Base-by-base conservation (phyloP, 441 rosid species). In the Populus hybrid region DNA sequence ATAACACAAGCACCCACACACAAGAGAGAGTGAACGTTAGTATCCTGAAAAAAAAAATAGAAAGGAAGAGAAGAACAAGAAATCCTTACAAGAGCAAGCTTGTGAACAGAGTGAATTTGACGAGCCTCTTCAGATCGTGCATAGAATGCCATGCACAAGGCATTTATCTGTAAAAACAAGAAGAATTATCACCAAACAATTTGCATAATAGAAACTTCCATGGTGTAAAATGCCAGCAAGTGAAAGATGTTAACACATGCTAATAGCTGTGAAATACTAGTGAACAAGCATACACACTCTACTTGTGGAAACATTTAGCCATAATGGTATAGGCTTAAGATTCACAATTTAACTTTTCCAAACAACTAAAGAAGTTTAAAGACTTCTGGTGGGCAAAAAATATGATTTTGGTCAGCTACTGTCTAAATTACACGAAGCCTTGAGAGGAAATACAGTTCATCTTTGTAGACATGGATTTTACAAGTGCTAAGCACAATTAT, bases 121-220 rank as follows among this genome's bases (percentile, higher is more conserved):
- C 94, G 95, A 74, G 98, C 93, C 85, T 93, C 99, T 87, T 94
- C 98, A 73, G 98, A 94, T 79, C 95, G 92, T 5, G 97, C 99
- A 84, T 90, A 94, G 86, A 97, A 97, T 78, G 99, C 99, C 98
- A 92, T 89, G 85, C 93, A 88, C 82, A 97, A 82, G 53, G 98
- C 97, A 77, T 92, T 89, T 86, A 97, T 91, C 99, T 97, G 80
- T 82, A 82, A 75, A 86, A 71, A 65, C 3, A 78, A 78, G 16
- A 79, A 81, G 4, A 80, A 75, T 30, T 40, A 30, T 32, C 5
- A 40, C 59, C 66, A 57, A 59, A 69, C 38, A 71, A 64, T 59
- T 28, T 67, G 38, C 26, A 21, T 32, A 3, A 35, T 70, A 26
- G 70, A 34, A 35, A 23, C 30, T 73, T 16, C 1, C 10, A 24